Evolutionary conservation across 805 yeast species (phyloP), one percentile per base, ranked within the genome.

Genomic region (Monosporozyma unispora): DNA sequence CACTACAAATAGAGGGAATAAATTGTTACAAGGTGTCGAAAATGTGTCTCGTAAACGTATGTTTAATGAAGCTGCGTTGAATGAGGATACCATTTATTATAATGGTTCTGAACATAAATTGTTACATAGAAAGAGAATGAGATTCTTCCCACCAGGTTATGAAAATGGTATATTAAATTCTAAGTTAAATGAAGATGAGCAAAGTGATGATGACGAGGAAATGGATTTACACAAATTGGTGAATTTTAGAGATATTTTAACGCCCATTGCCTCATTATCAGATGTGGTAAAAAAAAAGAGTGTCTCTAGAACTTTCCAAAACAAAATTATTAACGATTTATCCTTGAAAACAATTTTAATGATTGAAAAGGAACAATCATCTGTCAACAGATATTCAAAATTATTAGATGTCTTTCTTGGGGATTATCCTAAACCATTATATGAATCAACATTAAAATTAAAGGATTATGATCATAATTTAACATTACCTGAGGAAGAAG

Each of bases 401-500:
- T 72, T 91, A 43, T 74, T 93, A 67, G 86, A 83, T 53, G 81
- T 85, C 1, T 80, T 91, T 56, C 72, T 91, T 46, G 96, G 97
- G 4, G 98, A 91, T 61, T 91, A 87, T 62, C 85, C 95, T 54
- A 73, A 73, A 42, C 80, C 80, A 49, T 67, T 84, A 38, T 70
- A 80, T 19, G 87, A 86, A 33, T 79, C 77, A 21, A 78, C 79
- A 45, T 64, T 90, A 66, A 77, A 80, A 22, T 70, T 89, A 31
- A 84, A 88, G 1, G 73, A 68, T 25, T 86, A 86, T 59, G 86
- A 87, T 58, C 89, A 84, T 58, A 79, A 81, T 29, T 64, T 83
- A 39, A 51, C 52, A 14, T 48, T 64, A 25, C 57, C 60, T 9
- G 66, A 66, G 14, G 63, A 62, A 23, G 57, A 51, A 16, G 57